phyloP scores from a whole-genome alignment of 2,329 filamentous ascomycete genomes.

The Didymella segeticola region DNA sequence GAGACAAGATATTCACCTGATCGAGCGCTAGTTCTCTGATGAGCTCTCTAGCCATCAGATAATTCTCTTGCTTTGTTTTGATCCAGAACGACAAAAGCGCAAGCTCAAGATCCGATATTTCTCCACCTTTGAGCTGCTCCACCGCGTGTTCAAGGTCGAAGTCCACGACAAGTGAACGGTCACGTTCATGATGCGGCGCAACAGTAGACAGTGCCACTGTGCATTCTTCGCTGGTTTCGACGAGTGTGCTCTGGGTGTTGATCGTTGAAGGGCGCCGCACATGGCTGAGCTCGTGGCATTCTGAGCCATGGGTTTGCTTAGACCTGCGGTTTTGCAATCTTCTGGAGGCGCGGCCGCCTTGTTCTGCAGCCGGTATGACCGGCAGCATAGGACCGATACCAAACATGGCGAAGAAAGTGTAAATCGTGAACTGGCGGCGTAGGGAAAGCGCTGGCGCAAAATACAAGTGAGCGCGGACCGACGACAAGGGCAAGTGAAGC shows the following conservation, averaged over 20 bases:
- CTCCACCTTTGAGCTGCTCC: constrained; percentile 30
- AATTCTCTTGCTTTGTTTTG: constrained; percentile 27
- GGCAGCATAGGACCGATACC: constrained; percentile 11
- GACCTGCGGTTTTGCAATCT: background rate
- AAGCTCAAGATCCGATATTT: constrained; percentile 35
- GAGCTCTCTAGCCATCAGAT: constrained; percentile 28
- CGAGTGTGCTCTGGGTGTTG: constrained; percentile 1
- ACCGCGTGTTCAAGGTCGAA: constrained; percentile 23
- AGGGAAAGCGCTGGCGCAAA: background rate
- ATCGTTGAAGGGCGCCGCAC: background rate
- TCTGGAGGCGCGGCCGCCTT: background rate
- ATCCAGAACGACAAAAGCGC: constrained; percentile 38
- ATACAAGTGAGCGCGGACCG: background rate
- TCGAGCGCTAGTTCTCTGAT: constrained; percentile 39
- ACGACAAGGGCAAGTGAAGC: background rate
- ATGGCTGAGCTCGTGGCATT: background rate
- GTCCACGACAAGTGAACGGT: constrained; percentile 6
- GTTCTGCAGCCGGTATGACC: background rate
- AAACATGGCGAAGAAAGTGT: constrained; percentile 1
- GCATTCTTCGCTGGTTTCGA: background rate
- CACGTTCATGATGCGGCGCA: constrained; percentile 1
- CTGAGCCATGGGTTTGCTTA: background rate
- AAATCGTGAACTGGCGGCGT: background rate
- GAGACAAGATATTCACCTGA: constrained; percentile 22
- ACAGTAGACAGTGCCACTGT: background rate